Percentiles rank a stretch among this genome's conserved stretches.
Evolutionary conservation across 257 asterid genomes (phyloP).

Genomic region (Nyctanthes arbortristis): DNA sequence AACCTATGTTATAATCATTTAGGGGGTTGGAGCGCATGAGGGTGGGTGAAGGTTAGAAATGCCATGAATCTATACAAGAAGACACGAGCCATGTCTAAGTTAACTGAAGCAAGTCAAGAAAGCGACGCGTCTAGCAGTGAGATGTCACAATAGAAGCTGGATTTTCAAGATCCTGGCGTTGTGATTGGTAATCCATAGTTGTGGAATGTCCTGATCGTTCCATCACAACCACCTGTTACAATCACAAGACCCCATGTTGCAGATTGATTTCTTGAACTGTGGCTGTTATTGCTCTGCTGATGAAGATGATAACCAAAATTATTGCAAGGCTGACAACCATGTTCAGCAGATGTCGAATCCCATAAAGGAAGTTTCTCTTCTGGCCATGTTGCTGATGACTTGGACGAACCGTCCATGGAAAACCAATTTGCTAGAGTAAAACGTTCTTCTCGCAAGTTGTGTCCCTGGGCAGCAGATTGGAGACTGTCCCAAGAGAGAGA

Average conservation of each 20-base stretch:
- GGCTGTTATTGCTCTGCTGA: slow-evolving; percentile 8
- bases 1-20: no score
- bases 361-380: slow-evolving; percentile 73
- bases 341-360: slow-evolving; percentile 25
- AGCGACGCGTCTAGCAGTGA: no score
- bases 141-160: slow-evolving; percentile 54
- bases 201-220: slow-evolving; percentile 77
- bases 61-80: no score
- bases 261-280: slow-evolving; percentile 19
- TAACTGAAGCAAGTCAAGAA: no score
- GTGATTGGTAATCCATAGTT: slow-evolving; percentile 70
- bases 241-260: slow-evolving; percentile 71
- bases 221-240: slow-evolving; percentile 65
- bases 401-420: slow-evolving; percentile 49
- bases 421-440: no score
- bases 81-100: no score
- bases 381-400: slow-evolving; percentile 73
- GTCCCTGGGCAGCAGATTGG: no score
- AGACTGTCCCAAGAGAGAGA: no score
- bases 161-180: neutral
- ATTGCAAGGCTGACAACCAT: neutral
- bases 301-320: slow-evolving; percentile 20
- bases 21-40: no score
- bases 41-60: no score
- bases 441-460: no score